A percentile compares a stretch with the other conserved stretches of the same genome.
phyloP scores from a whole-genome alignment of 768 basidiomycete species.

The Tulasnella sp. region DNA sequence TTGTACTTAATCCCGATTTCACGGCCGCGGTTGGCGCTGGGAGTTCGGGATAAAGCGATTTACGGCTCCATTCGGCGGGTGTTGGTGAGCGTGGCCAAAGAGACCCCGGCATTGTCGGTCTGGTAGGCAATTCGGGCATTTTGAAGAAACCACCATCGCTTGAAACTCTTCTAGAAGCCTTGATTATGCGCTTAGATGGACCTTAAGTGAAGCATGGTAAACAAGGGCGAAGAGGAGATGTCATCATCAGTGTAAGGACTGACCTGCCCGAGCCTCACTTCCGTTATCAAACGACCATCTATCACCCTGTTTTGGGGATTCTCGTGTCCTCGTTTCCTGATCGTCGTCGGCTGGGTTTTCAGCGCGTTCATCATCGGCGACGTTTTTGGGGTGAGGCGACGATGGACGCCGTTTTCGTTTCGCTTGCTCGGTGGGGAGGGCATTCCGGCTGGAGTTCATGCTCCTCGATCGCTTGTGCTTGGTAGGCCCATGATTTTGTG shows the following conservation, averaged over 20 bases:
- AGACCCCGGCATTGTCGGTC: conserved; percentile 29
- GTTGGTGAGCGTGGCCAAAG: conserved; percentile 30
- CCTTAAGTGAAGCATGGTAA: not conserved
- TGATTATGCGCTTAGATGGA: not conserved
- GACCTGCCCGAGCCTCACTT: not conserved
- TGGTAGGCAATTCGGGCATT: not conserved
- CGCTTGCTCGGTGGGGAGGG: not conserved
- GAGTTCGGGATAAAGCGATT: not conserved
- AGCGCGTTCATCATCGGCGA: not conserved
- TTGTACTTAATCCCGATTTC: conserved; percentile 3
- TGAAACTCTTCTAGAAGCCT: conserved; percentile 21
- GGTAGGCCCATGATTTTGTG: not conserved
- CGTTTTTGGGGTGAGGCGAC: conserved; percentile 7
- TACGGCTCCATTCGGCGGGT: conserved; percentile 22
- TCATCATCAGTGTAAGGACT: not conserved
- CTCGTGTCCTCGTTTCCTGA: not conserved
- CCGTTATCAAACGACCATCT: not conserved
- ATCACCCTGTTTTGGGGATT: not conserved
- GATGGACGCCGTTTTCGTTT: conserved; percentile 23
- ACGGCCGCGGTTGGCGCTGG: not conserved
- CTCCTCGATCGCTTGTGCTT: conserved; percentile 23
- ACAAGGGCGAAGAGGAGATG: not conserved
- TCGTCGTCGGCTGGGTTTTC: not conserved
- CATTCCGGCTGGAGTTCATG: not conserved
- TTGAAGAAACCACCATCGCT: conserved; percentile 8